Percentiles rank a stretch among this genome's conserved stretches.
Conservation (phyloP, 179 eudicot species). For the Patellifolia procumbens region DNA sequence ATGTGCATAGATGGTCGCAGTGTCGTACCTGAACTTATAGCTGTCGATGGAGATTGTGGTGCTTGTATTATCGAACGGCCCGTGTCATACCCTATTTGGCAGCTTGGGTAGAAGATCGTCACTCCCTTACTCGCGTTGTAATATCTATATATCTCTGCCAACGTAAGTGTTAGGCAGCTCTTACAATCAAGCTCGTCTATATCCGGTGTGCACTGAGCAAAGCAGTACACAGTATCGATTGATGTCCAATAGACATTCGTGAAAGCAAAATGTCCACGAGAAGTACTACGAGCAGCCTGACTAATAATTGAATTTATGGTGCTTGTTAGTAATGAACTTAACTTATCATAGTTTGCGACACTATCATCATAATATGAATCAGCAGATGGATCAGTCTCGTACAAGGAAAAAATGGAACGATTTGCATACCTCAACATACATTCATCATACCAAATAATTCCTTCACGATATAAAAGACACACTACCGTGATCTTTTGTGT, state of each 20-base stretch:
- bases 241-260: neutral
- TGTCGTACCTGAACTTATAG: neutral
- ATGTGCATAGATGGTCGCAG: neutral
- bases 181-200: neutral
- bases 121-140: neutral
- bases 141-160: neutral
- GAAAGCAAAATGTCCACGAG: neutral
- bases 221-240: neutral
- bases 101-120: neutral
- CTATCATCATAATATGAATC: neutral
- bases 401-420: conserved; percentile 26
- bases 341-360: conserved; percentile 17
- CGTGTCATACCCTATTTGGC: conserved; percentile 3
- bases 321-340: conserved; percentile 3
- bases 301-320: conserved; percentile 2
- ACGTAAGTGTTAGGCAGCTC: neutral
- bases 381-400: neutral
- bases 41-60: neutral
- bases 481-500: neutral
- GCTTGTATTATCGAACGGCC: neutral
- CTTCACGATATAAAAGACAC: conserved; percentile 16
- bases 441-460: conserved; percentile 25
- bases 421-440: conserved; percentile 34
- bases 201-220: conserved; percentile 5
- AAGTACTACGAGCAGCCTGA: neutral